These are phyloP conservation scores for Yarrowia hollandica DNA, from an alignment of 805 yeast species.

Conservation along the genomic window DNA sequence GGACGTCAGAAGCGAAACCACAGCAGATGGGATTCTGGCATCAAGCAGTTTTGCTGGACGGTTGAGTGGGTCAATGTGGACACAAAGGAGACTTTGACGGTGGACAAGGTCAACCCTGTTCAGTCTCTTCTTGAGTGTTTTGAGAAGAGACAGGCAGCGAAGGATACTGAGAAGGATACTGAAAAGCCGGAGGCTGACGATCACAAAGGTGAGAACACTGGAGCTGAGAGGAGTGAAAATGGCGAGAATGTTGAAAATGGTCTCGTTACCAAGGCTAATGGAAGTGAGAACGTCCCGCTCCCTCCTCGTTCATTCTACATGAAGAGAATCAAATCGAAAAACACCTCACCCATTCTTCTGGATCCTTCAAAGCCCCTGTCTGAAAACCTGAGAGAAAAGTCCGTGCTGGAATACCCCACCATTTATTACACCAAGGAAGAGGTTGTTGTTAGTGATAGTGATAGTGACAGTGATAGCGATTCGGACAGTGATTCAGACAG, in stretches of 20 bases:
- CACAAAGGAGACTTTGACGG: constrained; percentile 36
- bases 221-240: too few relatives aligned
- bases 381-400: constrained; percentile 53
- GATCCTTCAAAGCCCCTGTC: constrained; percentile 44
- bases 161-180: not conserved
- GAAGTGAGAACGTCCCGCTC: too few relatives aligned
- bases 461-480: constrained; percentile 27
- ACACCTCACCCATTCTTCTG: constrained; percentile 30
- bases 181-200: too few relatives aligned
- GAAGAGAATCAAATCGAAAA: constrained; percentile 33
- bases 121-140: constrained; percentile 30
- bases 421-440: constrained; percentile 41
- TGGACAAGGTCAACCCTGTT: constrained; percentile 8
- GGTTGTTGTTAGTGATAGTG: constrained; percentile 30
- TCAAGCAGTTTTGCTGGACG: constrained; percentile 71
- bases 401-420: constrained; percentile 79
- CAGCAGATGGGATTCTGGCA: constrained; percentile 66
- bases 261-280: too few relatives aligned
- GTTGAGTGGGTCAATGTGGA: constrained; percentile 63
- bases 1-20: constrained; percentile 61
- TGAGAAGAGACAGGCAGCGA: not conserved
- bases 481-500: constrained; percentile 22
- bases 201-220: too few relatives aligned
- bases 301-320: constrained; percentile 30
- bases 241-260: too few relatives aligned